Evolutionary conservation across 148 eudicot species (phyloP), one percentile per base, ranked within the genome.

Genomic region (Chenopodium quinoa): DNA sequence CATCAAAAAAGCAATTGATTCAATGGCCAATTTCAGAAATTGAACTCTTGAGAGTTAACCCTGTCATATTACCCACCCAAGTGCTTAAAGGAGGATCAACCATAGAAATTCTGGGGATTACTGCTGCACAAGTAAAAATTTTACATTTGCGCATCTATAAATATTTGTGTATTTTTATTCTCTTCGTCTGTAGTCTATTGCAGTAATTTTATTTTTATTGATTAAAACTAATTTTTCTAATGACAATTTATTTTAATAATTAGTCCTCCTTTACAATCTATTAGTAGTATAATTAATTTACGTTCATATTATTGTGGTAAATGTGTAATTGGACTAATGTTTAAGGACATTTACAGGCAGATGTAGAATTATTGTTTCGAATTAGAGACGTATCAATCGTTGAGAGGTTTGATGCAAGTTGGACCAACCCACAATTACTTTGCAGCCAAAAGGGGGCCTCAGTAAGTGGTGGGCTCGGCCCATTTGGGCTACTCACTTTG

Each of bases 1-100:
- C 74, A 75, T 63, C 75, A 27, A 86, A 88, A 7, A 88, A 89
- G 34, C 94, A 91, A 32, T 65, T 92, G 85, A 27, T 87, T 9
- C 93, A 91, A 78, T 92, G 97, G 97, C 93, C 96, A 4, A 58
- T 91, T 25, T 34, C 46, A 65, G 97, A 91, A 75, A 60, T 92
- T 17, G 90, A 91, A 52, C 77, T 37, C 37, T 73, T 91, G 40
- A 80, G 90, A 11, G 31, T 14, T 60, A 78, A 71, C 0, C 63
- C 75, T 75, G 85, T 88, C 20, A 74, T 27, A 1, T 13, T 79
- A 47, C 80, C 80, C 2, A 69, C 58, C 31, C 65, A 34, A 76
- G 27, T 68, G 74, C 73, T 91, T 7, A 83, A 79, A 76, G 83
- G 80, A 64, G 91, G 90, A 12, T 83, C 91, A 14, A 22, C 72